Conservation (phyloP, 176 grass and related monocot genomes). For the Ampelocalamus luodianensis region DNA sequence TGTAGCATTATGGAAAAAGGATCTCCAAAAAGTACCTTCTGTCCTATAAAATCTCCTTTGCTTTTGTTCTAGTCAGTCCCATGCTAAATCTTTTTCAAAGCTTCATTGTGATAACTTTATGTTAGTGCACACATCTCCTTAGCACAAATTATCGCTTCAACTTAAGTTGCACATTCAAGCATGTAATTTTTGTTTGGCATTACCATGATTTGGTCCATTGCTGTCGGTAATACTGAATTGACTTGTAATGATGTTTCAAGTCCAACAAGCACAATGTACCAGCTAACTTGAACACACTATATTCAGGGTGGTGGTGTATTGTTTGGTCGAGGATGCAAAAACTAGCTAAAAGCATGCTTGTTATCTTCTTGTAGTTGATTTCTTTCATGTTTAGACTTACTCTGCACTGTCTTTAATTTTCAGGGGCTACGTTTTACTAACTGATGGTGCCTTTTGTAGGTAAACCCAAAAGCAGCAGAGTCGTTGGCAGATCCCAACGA, state of each 20-base stretch:
- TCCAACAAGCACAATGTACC: neutral
- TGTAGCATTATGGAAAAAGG: slow-evolving; percentile 83
- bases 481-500: slow-evolving; percentile 89
- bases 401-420: neutral
- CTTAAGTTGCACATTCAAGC: slow-evolving; percentile 6
- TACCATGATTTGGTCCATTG: neutral
- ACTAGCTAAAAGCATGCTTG: neutral
- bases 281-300: neutral
- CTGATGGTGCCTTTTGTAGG: slow-evolving; percentile 39
- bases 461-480: slow-evolving; percentile 92
- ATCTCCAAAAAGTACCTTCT: slow-evolving; percentile 83
- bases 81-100: slow-evolving; percentile 33
- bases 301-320: neutral
- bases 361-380: neutral
- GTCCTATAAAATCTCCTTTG: slow-evolving; percentile 22
- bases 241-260: slow-evolving; percentile 29
- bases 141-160: neutral
- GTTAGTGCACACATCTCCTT: neutral
- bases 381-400: slow-evolving; percentile 22
- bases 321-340: slow-evolving; percentile 15
- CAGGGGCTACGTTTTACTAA: slow-evolving; percentile 24
- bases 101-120: slow-evolving; percentile 14
- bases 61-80: neutral
- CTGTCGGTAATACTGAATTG: slow-evolving; percentile 6
- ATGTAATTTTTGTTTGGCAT: neutral